Conservation (phyloP, 164 flowering plant species). For the Piper betle region DNA sequence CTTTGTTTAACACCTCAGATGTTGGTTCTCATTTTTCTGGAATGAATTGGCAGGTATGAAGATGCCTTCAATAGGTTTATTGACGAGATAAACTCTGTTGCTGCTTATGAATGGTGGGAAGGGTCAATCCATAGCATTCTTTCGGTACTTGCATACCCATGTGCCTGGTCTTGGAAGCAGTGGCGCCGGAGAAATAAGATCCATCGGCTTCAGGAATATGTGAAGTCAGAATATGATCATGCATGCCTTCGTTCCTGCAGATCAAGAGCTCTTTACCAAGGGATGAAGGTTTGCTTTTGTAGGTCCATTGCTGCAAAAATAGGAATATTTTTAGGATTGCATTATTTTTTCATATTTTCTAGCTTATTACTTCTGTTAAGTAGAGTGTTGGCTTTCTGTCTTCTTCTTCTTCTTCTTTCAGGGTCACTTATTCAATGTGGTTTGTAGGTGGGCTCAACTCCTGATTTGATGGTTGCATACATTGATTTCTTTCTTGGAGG, state of each 20-base stretch:
- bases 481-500: slow-evolving; percentile 96
- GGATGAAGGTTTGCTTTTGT: slow-evolving; percentile 63
- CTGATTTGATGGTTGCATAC: slow-evolving; percentile 83
- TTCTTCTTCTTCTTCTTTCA: neutral
- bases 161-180: slow-evolving; percentile 95
- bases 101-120: slow-evolving; percentile 98
- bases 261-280: slow-evolving; percentile 88
- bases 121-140: slow-evolving; percentile 91
- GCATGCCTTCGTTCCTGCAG: slow-evolving; percentile 90
- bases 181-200: slow-evolving; percentile 82
- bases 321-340: neutral
- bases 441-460: slow-evolving; percentile 82
- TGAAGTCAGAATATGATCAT: slow-evolving; percentile 92
- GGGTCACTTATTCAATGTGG: slow-evolving; percentile 1
- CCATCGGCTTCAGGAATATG: slow-evolving; percentile 78
- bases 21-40: neutral
- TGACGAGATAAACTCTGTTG: slow-evolving; percentile 86
- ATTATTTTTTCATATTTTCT: no score
- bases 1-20: no score
- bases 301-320: neutral
- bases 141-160: slow-evolving; percentile 82
- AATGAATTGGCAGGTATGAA: slow-evolving; percentile 56
- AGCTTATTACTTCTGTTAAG: no score
- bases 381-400: neutral
- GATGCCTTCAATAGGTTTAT: slow-evolving; percentile 91